phyloP scores from a whole-genome alignment of 2,329 filamentous ascomycete genomes.

The Orbilia ellipsospora region DNA sequence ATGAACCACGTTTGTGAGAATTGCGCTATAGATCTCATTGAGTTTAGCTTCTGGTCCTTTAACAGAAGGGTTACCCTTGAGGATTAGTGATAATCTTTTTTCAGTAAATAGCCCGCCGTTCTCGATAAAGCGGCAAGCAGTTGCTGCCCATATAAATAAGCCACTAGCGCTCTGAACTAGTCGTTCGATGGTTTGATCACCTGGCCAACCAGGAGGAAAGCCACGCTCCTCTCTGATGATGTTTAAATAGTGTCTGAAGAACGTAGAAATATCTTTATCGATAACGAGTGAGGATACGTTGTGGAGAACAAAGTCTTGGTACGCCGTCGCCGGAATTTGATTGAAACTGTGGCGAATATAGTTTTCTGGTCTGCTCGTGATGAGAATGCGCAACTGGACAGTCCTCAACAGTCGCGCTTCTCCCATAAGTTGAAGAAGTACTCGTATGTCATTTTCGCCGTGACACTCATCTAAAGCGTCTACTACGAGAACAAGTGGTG shows the following conservation, averaged over 20 bases:
- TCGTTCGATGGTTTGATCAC: neutral
- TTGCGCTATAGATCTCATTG: neutral
- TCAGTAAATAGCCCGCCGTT: neutral
- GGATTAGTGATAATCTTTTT: neutral
- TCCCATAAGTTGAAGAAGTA: neutral
- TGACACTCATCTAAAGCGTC: neutral
- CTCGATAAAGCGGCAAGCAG: neutral
- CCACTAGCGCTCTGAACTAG: neutral
- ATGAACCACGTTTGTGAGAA: too few species aligned
- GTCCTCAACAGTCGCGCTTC: neutral
- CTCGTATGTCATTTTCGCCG: neutral
- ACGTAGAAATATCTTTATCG: neutral
- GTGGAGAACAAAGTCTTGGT: neutral
- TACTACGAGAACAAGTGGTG: neutral
- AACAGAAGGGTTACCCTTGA: neutral
- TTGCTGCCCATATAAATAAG: neutral
- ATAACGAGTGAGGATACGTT: neutral
- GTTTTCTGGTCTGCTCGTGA: slow-evolving; percentile 1
- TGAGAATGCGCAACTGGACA: neutral
- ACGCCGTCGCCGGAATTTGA: neutral
- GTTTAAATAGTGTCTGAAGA: neutral
- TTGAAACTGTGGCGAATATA: slow-evolving; percentile 58
- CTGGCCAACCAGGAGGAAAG: neutral
- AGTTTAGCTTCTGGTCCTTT: neutral
- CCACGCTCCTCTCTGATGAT: neutral